These are phyloP conservation scores for Suillus ampliporus DNA, from an alignment of 768 basidiomycete species.

Conservation along the genomic window DNA sequence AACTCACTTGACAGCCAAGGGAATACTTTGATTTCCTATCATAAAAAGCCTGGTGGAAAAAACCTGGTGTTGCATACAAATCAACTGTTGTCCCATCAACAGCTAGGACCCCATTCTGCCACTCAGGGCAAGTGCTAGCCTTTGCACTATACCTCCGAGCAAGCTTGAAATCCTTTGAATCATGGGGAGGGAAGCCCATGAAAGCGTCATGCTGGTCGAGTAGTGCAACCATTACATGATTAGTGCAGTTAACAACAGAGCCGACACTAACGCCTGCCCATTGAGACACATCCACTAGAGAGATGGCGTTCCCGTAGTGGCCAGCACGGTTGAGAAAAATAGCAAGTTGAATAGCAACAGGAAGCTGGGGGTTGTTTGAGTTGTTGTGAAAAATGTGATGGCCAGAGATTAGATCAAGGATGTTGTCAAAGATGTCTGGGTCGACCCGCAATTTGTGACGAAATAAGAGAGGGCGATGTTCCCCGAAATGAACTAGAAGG, in stretches of 20 bases:
- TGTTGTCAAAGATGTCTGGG: slow-evolving; percentile 2
- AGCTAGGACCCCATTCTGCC: slow-evolving; percentile 43
- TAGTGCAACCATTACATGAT: slow-evolving; percentile 5
- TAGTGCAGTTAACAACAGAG: slow-evolving; percentile 12
- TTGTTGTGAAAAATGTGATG: too few species aligned
- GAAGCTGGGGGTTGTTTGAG: too few species aligned
- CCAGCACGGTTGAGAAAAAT: too few species aligned
- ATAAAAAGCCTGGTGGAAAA: slow-evolving; percentile 12
- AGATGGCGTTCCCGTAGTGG: too few species aligned
- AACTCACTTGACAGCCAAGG: slow-evolving; percentile 19
- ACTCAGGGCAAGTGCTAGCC: slow-evolving; percentile 38
- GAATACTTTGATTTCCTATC: too few species aligned
- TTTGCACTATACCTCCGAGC: slow-evolving; percentile 41
- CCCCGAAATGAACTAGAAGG: slow-evolving; percentile 6
- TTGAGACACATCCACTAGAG: too few species aligned
- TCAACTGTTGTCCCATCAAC: slow-evolving; percentile 41
- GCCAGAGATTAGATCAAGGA: too few species aligned
- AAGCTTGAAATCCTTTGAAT: slow-evolving; percentile 6
- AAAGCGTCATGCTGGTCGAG: slow-evolving; percentile 10
- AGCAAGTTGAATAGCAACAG: too few species aligned
- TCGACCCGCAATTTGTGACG: slow-evolving; percentile 14
- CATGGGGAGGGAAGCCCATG: slow-evolving; percentile 6
- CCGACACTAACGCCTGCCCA: too few species aligned
- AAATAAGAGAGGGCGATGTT: not conserved
- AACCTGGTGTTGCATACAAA: slow-evolving; percentile 14